Evolutionary conservation across 106 monocot genomes (phyloP), one percentile per base, ranked within the genome.

Genomic region (Phalaenopsis aphrodite): DNA sequence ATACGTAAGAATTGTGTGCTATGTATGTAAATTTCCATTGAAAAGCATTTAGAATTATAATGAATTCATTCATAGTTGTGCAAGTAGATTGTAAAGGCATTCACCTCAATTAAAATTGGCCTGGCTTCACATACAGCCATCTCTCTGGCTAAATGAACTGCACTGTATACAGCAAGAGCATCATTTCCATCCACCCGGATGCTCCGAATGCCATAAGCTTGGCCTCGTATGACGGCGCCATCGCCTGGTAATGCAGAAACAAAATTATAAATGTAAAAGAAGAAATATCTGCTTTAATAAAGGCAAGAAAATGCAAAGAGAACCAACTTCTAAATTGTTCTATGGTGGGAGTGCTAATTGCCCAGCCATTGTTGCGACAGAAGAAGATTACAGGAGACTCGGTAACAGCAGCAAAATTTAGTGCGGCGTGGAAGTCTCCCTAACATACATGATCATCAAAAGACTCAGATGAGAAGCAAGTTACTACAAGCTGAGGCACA

Each of bases 321-420:
- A 57, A 15, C 47, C 16, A 82, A 98, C 98, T 89, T 87, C 89
- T 85, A 75, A 94, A 98, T 71, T 98, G 98, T 81, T 98, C 94
- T n/a, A 83, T 82, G 69, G 89, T 91, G 1, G 94, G 98, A 55
- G 94, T 98, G 76, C 98, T 98, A 69, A 98, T 94, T 21, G 94
- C 94, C 98, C 94, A 98, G 47, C 98, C 98, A 86, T 94, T 98
- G 83, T 98, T 94, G 41, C 94, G 86, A 71, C 98, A 98, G 85
- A 98, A 94, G 83, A 98, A 94, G 7, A 98, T 81, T 15, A 89
- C 86, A 7, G 98, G 98, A 21, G 72, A 89, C 83, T 94, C 98
- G 89, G 88, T 83, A 42, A 98, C 98, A 55, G 98, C 92, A 38
- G 98, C 98, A 82, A 98, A 98, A 79, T 98, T 98, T 81, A 98